Percentiles rank a stretch among this genome's conserved stretches.
These are phyloP conservation scores for Mycena citricolor DNA, from an alignment of 1,284 basidiomycete genomes.

Conservation along the genomic window DNA sequence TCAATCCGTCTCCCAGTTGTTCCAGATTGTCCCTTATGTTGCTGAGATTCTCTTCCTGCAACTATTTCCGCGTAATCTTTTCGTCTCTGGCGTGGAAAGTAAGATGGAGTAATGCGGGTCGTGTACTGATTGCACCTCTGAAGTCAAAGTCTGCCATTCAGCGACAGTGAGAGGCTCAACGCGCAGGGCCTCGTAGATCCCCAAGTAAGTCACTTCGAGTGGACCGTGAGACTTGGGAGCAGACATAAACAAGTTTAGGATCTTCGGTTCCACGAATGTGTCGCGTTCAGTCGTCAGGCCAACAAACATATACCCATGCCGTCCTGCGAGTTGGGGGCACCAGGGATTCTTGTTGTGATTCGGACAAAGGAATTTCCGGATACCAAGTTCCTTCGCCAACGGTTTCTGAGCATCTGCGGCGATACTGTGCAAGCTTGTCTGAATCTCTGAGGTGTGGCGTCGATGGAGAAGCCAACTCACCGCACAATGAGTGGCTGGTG, in stretches of 20 bases:
- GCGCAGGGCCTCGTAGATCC: slow-evolving; percentile 38
- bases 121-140: no score
- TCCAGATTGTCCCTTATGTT: no score
- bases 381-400: slow-evolving; percentile 29
- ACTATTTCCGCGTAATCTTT: slow-evolving; percentile 35
- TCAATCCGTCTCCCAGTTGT: no score
- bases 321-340: slow-evolving; percentile 41
- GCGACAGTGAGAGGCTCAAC: slow-evolving; percentile 34
- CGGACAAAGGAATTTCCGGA: slow-evolving; percentile 43
- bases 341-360: slow-evolving; percentile 44
- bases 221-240: no score
- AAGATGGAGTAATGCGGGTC: no score
- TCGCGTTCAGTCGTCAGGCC: slow-evolving; percentile 40
- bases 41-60: slow-evolving; percentile 34
- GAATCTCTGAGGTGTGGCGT: no score
- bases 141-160: slow-evolving; percentile 41
- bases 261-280: slow-evolving; percentile 36
- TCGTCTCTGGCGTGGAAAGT: slow-evolving; percentile 31
- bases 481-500: slow-evolving; percentile 36
- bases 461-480: slow-evolving; percentile 24
- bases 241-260: slow-evolving; percentile 40
- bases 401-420: slow-evolving; percentile 24
- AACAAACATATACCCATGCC: slow-evolving; percentile 48
- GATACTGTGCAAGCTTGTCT: no score
- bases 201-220: slow-evolving; percentile 35